These are phyloP conservation scores for Asterella californica DNA, from an alignment of 225 moss, liverwort and hornwort genomes.

Conservation along the genomic window DNA sequence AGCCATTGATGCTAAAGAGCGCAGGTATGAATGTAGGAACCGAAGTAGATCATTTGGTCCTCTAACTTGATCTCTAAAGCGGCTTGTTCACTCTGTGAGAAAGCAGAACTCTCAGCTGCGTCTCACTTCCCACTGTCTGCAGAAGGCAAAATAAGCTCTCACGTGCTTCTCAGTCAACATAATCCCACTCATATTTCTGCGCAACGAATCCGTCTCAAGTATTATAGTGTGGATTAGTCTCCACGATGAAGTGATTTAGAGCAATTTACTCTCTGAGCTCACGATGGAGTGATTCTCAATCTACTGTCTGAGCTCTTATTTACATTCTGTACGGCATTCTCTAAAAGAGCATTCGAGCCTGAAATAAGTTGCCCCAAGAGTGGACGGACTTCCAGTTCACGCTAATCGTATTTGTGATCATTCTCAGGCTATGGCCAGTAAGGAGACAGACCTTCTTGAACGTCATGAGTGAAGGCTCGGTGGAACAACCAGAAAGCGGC, in stretches of 20 bases:
- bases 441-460: conserved; percentile 17
- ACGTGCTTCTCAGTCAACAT: too few relatives aligned
- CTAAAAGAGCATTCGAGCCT: too few relatives aligned
- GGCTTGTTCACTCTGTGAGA: neutral
- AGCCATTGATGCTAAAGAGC: conserved; percentile 9
- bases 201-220: too few relatives aligned
- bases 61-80: neutral
- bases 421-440: conserved; percentile 15
- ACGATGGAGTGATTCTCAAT: too few relatives aligned
- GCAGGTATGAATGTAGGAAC: neutral
- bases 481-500: neutral
- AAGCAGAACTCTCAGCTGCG: neutral
- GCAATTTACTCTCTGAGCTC: too few relatives aligned
- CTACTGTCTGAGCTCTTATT: neutral
- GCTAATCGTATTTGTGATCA: neutral
- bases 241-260: too few relatives aligned
- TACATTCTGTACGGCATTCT: neutral
- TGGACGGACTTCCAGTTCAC: neutral
- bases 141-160: too few relatives aligned
- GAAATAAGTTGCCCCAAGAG: neutral
- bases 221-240: too few relatives aligned
- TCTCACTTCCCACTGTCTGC: neutral
- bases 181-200: too few relatives aligned
- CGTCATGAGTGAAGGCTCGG: conserved; percentile 11
- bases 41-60: neutral